Evolutionary conservation across 768 basidiomycete species (phyloP).

Genomic region (Imleria badia): DNA sequence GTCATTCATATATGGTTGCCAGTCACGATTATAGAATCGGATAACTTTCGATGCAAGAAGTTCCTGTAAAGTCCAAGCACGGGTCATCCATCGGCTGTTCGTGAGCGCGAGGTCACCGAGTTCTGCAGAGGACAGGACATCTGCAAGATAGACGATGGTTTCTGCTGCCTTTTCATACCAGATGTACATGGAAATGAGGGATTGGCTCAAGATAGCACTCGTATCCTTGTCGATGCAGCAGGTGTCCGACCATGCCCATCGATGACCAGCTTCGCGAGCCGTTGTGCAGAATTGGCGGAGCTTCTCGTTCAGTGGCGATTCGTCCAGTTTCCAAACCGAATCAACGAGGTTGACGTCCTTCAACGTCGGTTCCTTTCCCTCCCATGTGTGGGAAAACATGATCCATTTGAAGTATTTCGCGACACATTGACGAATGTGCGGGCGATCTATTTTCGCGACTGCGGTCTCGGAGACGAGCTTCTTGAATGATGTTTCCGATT

Average conservation of each 20-base stretch:
- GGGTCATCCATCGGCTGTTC: slow-evolving; percentile 5
- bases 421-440: not conserved
- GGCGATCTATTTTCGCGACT: not conserved
- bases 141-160: not conserved
- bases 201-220: not conserved
- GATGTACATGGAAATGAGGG: not conserved
- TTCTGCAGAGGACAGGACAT: not conserved
- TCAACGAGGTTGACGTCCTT: not conserved
- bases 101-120: not conserved
- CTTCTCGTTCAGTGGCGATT: not conserved
- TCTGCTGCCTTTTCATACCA: not conserved
- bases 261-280: not conserved
- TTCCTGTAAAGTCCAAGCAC: slow-evolving; percentile 14
- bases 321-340: not conserved
- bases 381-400: not conserved
- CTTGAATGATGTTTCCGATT: not conserved
- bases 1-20: slow-evolving; percentile 11
- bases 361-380: not conserved
- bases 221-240: not conserved
- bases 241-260: not conserved
- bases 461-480: not conserved
- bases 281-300: not conserved
- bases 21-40: slow-evolving; percentile 8
- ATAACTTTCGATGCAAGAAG: slow-evolving; percentile 11
- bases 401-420: not conserved